A percentile compares a stretch with the other conserved stretches of the same genome.
phyloP scores from a whole-genome alignment of 352 stramenopile species.

The Phytopythium sindhum region DNA sequence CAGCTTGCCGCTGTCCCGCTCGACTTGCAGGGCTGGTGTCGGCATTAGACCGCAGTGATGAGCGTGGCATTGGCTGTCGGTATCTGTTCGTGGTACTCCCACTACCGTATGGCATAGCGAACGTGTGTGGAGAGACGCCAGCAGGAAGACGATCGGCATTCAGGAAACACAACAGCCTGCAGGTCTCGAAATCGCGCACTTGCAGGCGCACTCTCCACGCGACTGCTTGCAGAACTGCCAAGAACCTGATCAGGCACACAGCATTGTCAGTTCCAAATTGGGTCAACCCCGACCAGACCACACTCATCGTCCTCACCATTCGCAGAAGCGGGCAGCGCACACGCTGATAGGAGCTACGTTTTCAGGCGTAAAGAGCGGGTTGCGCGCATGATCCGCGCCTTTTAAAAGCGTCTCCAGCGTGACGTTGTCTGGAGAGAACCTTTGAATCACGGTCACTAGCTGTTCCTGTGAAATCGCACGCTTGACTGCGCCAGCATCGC shows the following conservation, averaged over 20 bases:
- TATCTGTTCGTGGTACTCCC: background rate
- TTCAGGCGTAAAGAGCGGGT: constrained; percentile 58
- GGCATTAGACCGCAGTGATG: background rate
- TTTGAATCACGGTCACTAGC: constrained; percentile 41
- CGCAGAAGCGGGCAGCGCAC: constrained; percentile 86
- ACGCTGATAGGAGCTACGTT: constrained; percentile 80
- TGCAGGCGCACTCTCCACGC: constrained; percentile 45
- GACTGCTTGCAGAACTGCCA: constrained; percentile 58
- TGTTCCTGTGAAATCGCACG: constrained; percentile 64
- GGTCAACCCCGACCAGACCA: background rate
- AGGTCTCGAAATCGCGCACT: constrained; percentile 41
- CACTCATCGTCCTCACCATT: constrained; percentile 49
- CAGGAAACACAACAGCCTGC: constrained; percentile 41
- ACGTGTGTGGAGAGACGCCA: constrained; percentile 5
- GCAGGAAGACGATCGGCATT: constrained; percentile 46
- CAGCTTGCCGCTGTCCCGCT: constrained; percentile 22
- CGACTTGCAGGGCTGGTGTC: background rate
- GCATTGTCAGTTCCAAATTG: background rate
- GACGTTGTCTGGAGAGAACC: constrained; percentile 41
- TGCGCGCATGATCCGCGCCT: constrained; percentile 48
- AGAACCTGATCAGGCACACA: constrained; percentile 31
- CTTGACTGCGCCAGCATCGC: constrained; percentile 46
- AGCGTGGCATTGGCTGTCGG: background rate
- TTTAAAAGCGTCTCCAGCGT: constrained; percentile 26
- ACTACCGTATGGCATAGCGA: background rate